phyloP scores from a whole-genome alignment of 1,139 yeast species.

The Fermentozyma sake region DNA sequence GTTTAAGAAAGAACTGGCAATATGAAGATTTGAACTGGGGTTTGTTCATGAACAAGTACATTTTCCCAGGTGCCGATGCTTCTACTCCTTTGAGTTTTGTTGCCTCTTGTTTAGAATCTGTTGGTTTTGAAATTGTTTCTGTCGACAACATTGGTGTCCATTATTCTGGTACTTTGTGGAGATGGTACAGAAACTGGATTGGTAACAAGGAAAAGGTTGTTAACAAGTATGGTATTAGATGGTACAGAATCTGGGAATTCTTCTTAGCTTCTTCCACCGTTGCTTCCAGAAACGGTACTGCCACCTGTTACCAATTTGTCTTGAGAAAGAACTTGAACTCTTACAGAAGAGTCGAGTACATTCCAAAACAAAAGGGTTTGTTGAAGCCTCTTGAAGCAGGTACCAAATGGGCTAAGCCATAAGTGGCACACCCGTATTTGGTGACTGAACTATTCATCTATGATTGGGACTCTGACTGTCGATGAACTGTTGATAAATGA shows the following conservation, averaged over 20 bases:
- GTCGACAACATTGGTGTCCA: conserved; percentile 90
- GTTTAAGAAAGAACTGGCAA: conserved; percentile 90
- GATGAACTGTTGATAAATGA: no score
- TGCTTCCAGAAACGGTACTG: conserved; percentile 89
- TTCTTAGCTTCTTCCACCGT: conserved; percentile 80
- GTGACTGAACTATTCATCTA: no score
- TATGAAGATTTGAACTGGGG: conserved; percentile 95
- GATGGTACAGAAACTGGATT: conserved; percentile 95
- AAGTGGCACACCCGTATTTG: no score
- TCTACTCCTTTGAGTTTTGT: conserved; percentile 90
- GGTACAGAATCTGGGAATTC: conserved; percentile 94
- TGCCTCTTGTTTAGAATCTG: conserved; percentile 68
- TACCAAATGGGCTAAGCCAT: conserved; percentile 36
- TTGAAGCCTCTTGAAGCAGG: conserved; percentile 57
- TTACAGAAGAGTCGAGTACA: conserved; percentile 77
- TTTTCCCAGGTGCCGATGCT: conserved; percentile 98
- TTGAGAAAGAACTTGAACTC: conserved; percentile 86
- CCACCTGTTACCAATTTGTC: conserved; percentile 87
- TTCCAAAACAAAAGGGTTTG: conserved; percentile 76
- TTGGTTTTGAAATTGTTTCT: conserved; percentile 82
- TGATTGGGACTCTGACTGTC: no score
- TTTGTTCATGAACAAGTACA: conserved; percentile 90
- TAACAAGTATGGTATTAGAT: conserved; percentile 78
- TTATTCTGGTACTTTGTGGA: conserved; percentile 88
- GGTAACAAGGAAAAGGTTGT: conserved; percentile 75